These are phyloP conservation scores for Xylariales sp. DNA, from an alignment of 2,329 filamentous ascomycete species.

Conservation along the genomic window DNA sequence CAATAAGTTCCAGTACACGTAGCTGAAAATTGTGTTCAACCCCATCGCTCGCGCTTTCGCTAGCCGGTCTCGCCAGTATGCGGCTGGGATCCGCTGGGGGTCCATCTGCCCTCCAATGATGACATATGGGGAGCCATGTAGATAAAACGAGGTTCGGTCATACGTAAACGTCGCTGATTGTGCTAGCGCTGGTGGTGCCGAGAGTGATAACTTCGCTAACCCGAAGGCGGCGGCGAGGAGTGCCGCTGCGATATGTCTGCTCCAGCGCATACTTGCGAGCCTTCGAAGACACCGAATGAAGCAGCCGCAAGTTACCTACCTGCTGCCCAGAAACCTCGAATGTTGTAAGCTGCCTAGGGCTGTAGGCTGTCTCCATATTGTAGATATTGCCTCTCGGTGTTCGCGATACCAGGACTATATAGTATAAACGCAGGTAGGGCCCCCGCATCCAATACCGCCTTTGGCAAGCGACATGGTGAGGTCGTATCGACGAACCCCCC, in stretches of 20 bases:
- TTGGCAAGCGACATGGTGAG: constrained; percentile 19
- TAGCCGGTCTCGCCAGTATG: constrained; percentile 60
- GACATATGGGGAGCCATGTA: constrained; percentile 54
- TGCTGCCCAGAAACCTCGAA: no score
- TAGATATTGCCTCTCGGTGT: not conserved
- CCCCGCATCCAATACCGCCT: constrained; percentile 29
- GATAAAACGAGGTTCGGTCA: constrained; percentile 53
- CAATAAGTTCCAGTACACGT: constrained; percentile 63
- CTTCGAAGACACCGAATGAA: not conserved
- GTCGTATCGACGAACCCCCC: constrained; percentile 29
- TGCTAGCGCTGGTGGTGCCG: constrained; percentile 9
- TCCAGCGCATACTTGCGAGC: constrained; percentile 27
- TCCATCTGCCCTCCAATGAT: constrained; percentile 64
- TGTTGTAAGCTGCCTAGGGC: no score
- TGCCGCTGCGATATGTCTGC: constrained; percentile 7
- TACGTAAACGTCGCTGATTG: constrained; percentile 52
- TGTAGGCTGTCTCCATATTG: not conserved
- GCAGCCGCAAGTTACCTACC: no score
- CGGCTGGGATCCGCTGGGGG: constrained; percentile 59
- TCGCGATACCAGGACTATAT: constrained; percentile 8
- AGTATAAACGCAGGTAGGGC: not conserved
- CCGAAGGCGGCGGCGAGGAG: constrained; percentile 8
- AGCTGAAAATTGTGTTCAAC: constrained; percentile 62
- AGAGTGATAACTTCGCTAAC: not conserved
- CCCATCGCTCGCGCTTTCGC: constrained; percentile 59